Evolutionary conservation across 768 basidiomycete genomes (phyloP).

Genomic region (Chlorophyllum brunneum): DNA sequence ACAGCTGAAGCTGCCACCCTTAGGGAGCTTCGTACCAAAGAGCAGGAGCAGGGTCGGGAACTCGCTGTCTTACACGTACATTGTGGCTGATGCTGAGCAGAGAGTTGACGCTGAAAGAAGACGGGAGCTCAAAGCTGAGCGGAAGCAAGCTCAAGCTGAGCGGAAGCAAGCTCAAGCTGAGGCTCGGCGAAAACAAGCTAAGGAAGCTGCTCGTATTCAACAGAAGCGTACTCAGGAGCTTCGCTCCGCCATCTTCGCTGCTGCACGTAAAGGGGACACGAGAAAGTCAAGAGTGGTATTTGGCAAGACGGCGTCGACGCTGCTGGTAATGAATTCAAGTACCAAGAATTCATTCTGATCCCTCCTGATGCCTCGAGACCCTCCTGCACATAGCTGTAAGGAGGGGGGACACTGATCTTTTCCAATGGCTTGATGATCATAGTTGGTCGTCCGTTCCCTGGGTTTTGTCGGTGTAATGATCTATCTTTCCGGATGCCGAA

Average conservation of each 20-base stretch:
- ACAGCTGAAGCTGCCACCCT: no score
- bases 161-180: constrained; percentile 48
- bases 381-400: constrained; percentile 63
- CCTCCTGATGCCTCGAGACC: constrained; percentile 55
- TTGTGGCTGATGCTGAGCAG: no score
- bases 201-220: constrained; percentile 42
- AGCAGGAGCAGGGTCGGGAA: no score
- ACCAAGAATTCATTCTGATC: constrained; percentile 44
- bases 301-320: constrained; percentile 73
- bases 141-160: constrained; percentile 41
- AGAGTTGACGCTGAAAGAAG: constrained; percentile 53
- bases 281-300: constrained; percentile 56
- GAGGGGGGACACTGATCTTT: constrained; percentile 51
- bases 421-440: constrained; percentile 70
- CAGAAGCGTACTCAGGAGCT: constrained; percentile 48
- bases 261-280: constrained; percentile 55
- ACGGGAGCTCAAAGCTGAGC: constrained; percentile 49
- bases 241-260: constrained; percentile 62
- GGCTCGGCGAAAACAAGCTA: constrained; percentile 44
- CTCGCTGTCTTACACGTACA: no score
- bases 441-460: no score
- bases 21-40: no score
- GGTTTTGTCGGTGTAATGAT: no score
- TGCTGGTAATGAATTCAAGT: constrained; percentile 65
- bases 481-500: constrained; percentile 5